Conservation (phyloP, 768 basidiomycete genomes). For the Lactarius deliciosus region DNA sequence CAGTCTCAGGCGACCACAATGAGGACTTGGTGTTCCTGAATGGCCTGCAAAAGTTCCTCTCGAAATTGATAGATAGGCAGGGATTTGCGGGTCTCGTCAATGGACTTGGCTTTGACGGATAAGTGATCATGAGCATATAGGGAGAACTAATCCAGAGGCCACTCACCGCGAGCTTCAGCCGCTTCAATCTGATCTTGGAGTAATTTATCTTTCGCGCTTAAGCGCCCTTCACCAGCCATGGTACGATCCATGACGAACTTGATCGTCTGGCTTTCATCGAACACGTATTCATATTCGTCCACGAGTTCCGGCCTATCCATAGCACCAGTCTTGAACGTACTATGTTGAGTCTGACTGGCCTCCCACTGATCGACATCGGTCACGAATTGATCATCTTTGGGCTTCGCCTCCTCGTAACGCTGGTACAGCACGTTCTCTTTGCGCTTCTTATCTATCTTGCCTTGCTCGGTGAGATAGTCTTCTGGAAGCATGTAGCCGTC, state of each 20-base stretch:
- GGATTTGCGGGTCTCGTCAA: constrained; percentile 92
- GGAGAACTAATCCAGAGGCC: constrained; percentile 7
- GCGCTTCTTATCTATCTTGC: constrained; percentile 96
- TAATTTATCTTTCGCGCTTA: constrained; percentile 84
- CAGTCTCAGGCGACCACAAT: constrained; percentile 99
- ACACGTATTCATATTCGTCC: constrained; percentile 95
- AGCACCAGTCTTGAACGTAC: constrained; percentile 88
- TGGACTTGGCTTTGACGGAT: constrained; percentile 63
- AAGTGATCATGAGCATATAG: constrained; percentile 10
- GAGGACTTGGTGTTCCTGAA: constrained; percentile 89
- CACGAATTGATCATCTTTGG: constrained; percentile 89
- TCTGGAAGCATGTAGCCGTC: constrained; percentile 97
- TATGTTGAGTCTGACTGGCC: constrained; percentile 83
- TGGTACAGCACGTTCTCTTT: constrained; percentile 90
- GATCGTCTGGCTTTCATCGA: constrained; percentile 97
- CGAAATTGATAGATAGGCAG: constrained; percentile 91
- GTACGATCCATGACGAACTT: constrained; percentile 86
- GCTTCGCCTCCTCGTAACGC: constrained; percentile 92
- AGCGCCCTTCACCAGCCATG: constrained; percentile 60
- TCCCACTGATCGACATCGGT: constrained; percentile 99
- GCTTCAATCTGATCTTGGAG: constrained; percentile 88
- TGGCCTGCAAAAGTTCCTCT: constrained; percentile 83
- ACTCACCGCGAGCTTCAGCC: constrained; percentile 83
- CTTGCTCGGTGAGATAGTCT: constrained; percentile 97
- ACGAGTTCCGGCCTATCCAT: constrained; percentile 81